phyloP scores from a whole-genome alignment of 257 asterid species.

The Coffea eugenioides region DNA sequence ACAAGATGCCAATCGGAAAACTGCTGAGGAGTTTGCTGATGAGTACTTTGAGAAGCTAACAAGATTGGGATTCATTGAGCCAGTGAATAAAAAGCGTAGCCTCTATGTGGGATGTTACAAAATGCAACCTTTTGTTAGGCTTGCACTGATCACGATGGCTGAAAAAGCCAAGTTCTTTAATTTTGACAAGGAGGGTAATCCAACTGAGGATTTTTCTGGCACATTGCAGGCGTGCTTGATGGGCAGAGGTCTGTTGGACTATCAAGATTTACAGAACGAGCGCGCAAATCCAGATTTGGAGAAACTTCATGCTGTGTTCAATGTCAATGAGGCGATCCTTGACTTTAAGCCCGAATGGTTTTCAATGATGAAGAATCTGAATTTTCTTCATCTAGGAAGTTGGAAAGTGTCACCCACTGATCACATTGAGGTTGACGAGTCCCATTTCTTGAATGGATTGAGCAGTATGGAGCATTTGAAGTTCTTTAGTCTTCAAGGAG shows the following conservation, averaged over 20 bases:
- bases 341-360: slow-evolving; percentile 43
- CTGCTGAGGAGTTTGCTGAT: slow-evolving; percentile 11
- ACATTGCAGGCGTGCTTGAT: slow-evolving; percentile 39
- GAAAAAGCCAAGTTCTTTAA: slow-evolving; percentile 31
- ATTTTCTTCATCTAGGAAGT: slow-evolving; percentile 40
- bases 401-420: slow-evolving; percentile 32
- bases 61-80: slow-evolving; percentile 38
- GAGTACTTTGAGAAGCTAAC: slow-evolving; percentile 20
- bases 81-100: slow-evolving; percentile 27
- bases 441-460: slow-evolving; percentile 29
- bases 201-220: slow-evolving; percentile 26
- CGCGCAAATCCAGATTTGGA: slow-evolving; percentile 14
- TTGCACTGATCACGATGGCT: slow-evolving; percentile 30
- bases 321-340: slow-evolving; percentile 36
- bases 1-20: not conserved
- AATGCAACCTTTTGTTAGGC: slow-evolving; percentile 37
- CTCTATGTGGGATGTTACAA: slow-evolving; percentile 19
- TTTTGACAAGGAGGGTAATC: slow-evolving; percentile 26
- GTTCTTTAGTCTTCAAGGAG: slow-evolving; percentile 48
- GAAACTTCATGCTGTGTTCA: slow-evolving; percentile 44
- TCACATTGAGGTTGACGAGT: slow-evolving; percentile 47
- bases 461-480: slow-evolving; percentile 23
- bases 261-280: slow-evolving; percentile 17
- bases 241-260: slow-evolving; percentile 36
- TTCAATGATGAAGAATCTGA: slow-evolving; percentile 34